Conservation (phyloP, 805 yeast species). For the Scheffersomyces lignosus region DNA sequence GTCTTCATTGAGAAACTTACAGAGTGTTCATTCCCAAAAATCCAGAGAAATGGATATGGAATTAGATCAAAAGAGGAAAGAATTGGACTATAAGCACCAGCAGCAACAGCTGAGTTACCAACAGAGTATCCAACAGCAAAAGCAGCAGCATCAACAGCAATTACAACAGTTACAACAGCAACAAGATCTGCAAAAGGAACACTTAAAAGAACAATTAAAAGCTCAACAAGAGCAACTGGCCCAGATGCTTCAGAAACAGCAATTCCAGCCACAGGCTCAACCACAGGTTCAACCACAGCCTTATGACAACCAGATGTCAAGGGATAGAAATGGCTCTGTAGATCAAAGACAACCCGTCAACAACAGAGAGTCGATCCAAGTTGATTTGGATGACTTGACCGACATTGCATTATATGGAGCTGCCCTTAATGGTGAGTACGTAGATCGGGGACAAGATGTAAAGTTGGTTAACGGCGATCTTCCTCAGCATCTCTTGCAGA, state of each 20-base stretch:
- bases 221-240: background rate
- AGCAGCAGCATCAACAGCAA: background rate
- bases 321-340: background rate
- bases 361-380: background rate
- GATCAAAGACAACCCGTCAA: conserved; percentile 13
- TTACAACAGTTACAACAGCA: conserved; percentile 1
- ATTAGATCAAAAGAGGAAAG: conserved; percentile 4
- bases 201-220: conserved; percentile 6
- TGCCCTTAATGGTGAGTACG: conserved; percentile 21
- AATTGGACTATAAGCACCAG: conserved; percentile 20
- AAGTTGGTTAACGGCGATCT: conserved; percentile 5
- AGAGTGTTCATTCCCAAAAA: conserved; percentile 8
- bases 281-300: too few relatives aligned
- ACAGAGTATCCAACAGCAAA: too few relatives aligned
- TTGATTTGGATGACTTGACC: conserved; percentile 34
- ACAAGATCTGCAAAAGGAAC: conserved; percentile 2
- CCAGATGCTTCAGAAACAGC: conserved; percentile 7
- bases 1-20: conserved; percentile 9
- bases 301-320: too few relatives aligned
- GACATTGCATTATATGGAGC: conserved; percentile 41
- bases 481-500: conserved; percentile 16
- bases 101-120: conserved; percentile 8
- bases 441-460: background rate
- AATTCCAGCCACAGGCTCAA: conserved; percentile 15
- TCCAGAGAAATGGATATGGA: conserved; percentile 6